phyloP scores from a whole-genome alignment of 371 early-diverging fungal species.

The Scutellospora calospora region DNA sequence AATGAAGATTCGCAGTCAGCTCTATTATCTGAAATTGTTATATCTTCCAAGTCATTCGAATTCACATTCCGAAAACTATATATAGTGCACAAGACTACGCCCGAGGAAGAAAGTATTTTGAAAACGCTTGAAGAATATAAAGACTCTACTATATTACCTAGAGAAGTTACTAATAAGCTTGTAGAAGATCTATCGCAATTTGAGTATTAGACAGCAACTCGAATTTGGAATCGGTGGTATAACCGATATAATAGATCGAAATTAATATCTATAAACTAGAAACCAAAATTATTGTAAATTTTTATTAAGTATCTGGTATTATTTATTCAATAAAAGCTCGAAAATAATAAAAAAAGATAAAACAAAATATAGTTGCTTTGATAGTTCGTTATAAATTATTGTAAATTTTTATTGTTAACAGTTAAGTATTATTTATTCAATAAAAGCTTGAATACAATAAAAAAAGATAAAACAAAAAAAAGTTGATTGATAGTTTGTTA shows the following conservation, averaged over 20 bases:
- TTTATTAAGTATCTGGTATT: too few relatives aligned
- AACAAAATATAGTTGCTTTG: too few relatives aligned
- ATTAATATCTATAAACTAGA: too few relatives aligned
- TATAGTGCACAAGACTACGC: not conserved
- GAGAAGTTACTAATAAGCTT: conserved; percentile 4
- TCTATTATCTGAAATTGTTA: not conserved
- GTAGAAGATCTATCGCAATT: not conserved
- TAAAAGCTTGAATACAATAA: too few relatives aligned
- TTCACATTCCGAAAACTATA: not conserved
- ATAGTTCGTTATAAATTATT: too few relatives aligned
- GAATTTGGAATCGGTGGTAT: not conserved
- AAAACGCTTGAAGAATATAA: not conserved
- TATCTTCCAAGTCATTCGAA: not conserved
- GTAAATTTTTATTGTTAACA: too few relatives aligned
- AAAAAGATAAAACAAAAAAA: too few relatives aligned
- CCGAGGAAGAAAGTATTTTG: not conserved
- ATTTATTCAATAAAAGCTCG: too few relatives aligned
- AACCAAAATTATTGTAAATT: too few relatives aligned
- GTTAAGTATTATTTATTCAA: too few relatives aligned
- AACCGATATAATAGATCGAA: not conserved
- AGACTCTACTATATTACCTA: not conserved
- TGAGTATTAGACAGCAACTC: not conserved
- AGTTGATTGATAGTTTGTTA: too few relatives aligned
- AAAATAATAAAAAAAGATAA: too few relatives aligned
- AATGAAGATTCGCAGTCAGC: not conserved